Evolutionary conservation across 164 flowering plant species (phyloP).

Genomic region (Tetrastigma voinierianum): DNA sequence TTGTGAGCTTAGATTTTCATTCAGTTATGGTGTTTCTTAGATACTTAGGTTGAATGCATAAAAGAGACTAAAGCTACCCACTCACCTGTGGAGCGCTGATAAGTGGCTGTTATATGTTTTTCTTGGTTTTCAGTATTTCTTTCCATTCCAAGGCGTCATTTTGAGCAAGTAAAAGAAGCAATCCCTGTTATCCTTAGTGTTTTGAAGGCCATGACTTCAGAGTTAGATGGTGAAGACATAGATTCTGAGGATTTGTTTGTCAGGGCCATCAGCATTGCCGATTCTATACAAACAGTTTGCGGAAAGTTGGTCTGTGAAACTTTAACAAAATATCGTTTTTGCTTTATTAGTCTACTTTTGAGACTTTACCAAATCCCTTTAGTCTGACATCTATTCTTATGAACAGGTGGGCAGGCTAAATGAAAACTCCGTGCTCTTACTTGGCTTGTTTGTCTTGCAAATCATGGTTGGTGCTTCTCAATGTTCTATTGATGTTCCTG

Average conservation of each 20-base stretch:
- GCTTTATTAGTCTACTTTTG: constrained; percentile 7
- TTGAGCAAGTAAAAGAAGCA: constrained; percentile 57
- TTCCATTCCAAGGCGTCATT: constrained; percentile 63
- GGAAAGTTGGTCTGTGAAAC: constrained; percentile 56
- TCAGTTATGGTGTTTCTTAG: neutral
- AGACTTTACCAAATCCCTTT: constrained; percentile 7
- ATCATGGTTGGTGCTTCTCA: constrained; percentile 47
- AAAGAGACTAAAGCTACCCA: neutral
- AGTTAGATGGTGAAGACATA: constrained; percentile 35
- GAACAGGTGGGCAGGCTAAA: constrained; percentile 53
- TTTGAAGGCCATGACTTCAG: constrained; percentile 32
- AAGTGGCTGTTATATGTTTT: neutral
- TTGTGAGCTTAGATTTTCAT: neutral
- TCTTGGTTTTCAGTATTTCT: constrained; percentile 52
- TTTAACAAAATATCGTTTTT: constrained; percentile 1
- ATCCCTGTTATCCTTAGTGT: constrained; percentile 32
- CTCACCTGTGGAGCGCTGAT: neutral
- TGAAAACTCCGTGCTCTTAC: constrained; percentile 61
- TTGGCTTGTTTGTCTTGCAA: constrained; percentile 74
- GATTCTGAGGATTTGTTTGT: constrained; percentile 39
- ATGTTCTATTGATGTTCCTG: neutral
- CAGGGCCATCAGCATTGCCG: constrained; percentile 51
- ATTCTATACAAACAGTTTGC: constrained; percentile 52
- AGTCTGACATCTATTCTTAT: constrained; percentile 13
- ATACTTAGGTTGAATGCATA: neutral